These are phyloP conservation scores for Triangularia setosa DNA, from an alignment of 2,329 filamentous ascomycete genomes.

Conservation along the genomic window DNA sequence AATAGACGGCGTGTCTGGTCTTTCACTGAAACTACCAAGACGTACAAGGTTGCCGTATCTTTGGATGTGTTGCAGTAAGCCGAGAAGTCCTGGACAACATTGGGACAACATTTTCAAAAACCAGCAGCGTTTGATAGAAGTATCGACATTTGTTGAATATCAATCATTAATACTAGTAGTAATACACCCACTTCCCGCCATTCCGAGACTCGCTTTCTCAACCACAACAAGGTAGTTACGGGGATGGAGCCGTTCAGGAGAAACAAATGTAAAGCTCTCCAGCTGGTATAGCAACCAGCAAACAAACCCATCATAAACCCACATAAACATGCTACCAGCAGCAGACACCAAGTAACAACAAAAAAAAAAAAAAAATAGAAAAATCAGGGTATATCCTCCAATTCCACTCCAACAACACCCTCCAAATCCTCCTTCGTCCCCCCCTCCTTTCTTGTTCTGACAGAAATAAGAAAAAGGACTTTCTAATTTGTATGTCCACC, in stretches of 20 bases:
- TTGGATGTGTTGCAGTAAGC: too few relatives aligned
- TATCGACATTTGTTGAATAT: neutral
- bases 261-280: neutral
- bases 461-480: neutral
- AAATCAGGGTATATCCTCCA: constrained; percentile 7
- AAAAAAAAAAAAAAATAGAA: neutral
- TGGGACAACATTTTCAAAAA: neutral
- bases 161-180: neutral
- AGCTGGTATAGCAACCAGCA: too few relatives aligned
- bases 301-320: neutral
- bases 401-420: neutral
- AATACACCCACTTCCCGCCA: neutral
- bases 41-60: neutral
- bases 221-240: neutral
- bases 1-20: neutral
- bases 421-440: too few relatives aligned
- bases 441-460: too few relatives aligned
- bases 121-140: neutral
- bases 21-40: neutral
- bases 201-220: neutral
- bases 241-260: neutral
- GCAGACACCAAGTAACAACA: neutral
- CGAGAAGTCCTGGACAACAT: neutral
- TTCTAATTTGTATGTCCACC: neutral
- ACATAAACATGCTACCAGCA: neutral